Base-by-base conservation (phyloP, 2,329 filamentous ascomycete species). In the Tolypocladium pustulatum region DNA sequence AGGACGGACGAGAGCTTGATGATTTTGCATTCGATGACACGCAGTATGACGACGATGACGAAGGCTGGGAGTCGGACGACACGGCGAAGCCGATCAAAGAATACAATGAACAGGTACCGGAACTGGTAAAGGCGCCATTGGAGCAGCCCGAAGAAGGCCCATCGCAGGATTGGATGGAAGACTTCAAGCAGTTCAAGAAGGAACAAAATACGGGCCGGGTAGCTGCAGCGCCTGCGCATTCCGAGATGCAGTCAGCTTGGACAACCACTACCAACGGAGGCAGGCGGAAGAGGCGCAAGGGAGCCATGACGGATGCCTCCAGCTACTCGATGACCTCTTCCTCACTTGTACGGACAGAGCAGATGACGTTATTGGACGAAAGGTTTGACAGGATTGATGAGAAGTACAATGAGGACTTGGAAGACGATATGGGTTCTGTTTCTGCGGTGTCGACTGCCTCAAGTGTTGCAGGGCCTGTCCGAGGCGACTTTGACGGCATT, bases 101-200 rank as follows among this genome's bases (percentile, higher is more conserved):
- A 67, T 83, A 81, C 71, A 76, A 77, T 57, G 74, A 78, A 9
- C 70, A 75, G 12, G 76, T 72, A 20, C 78, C 78, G n/a, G 71
- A 81, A 55, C 73, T 84, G 3, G 77, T 82, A 3, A 71, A 71
- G 64, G 69, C 73, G 13, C 67, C 72, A 27, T 69, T 68, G 22
- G 78, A 80, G 57, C 74, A 78, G 4, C 76, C 82, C 5, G 82
- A 86, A 34, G 84, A 88, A 58, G 81, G 81, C 2, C 82, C 79
- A 20, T 86, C 89, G 58, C 88, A 90, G 61, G 88, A 90, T 65
- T 99, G 94, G 91, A 81, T 97, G 73, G 85, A 88, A 58, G 89
- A 97, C 67, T 97, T 96, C 76, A 89, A 90, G 66, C 90, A 94
- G 69, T 97, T 96, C 80, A 97, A 97, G 73, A 89, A 89, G 68